These are phyloP conservation scores for Starmera caribaea DNA, from an alignment of 805 yeast species.

Conservation along the genomic window DNA sequence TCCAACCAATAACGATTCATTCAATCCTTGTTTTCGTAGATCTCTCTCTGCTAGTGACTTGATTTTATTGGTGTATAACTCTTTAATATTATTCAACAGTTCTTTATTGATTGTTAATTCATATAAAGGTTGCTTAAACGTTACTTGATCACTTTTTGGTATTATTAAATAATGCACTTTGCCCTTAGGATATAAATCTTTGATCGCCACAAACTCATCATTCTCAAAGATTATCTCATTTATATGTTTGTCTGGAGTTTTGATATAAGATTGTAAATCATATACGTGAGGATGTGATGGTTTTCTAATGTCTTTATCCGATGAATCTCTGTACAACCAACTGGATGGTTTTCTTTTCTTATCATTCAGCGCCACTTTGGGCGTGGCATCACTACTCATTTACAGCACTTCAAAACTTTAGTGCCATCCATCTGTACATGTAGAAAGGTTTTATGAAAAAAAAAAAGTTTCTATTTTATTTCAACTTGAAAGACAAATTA, in stretches of 20 bases:
- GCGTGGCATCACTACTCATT: too few relatives aligned
- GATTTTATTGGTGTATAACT: conserved; percentile 5
- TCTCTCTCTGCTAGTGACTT: conserved; percentile 11
- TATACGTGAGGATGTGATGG: too few relatives aligned
- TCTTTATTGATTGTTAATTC: conserved; percentile 18
- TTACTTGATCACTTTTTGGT: conserved; percentile 36
- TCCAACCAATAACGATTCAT: conserved; percentile 38
- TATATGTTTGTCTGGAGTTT: conserved; percentile 30
- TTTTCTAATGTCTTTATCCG: too few relatives aligned
- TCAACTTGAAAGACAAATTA: too few relatives aligned
- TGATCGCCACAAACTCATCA: conserved; percentile 42
- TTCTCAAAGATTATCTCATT: conserved; percentile 37
- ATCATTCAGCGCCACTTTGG: too few relatives aligned
- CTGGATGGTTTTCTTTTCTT: too few relatives aligned
- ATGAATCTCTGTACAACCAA: too few relatives aligned
- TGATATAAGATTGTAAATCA: conserved; percentile 26
- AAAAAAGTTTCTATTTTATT: too few relatives aligned
- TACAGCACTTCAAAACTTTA: background rate
- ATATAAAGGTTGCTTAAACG: conserved; percentile 38
- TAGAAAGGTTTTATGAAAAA: too few relatives aligned
- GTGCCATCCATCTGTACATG: too few relatives aligned
- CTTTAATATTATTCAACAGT: conserved; percentile 16
- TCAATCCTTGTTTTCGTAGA: conserved; percentile 9
- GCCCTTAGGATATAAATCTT: conserved; percentile 59
- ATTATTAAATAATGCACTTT: conserved; percentile 49